Evolutionary conservation across 257 asterid species (phyloP).

Genomic region (Ilex aquifolium): DNA sequence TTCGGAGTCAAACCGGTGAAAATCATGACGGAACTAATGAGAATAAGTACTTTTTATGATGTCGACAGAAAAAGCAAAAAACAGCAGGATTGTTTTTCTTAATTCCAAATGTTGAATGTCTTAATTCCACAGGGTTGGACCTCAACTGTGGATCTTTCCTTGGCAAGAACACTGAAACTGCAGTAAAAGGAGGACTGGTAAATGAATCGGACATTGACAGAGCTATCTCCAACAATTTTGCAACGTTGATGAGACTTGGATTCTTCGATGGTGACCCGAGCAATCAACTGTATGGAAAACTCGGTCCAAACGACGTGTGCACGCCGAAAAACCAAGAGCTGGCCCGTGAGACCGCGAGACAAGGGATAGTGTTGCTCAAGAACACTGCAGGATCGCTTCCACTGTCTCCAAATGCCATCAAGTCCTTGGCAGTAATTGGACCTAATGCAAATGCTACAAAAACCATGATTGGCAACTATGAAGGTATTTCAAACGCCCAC

Average conservation of each 20-base stretch:
- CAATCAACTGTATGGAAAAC: constrained; percentile 56
- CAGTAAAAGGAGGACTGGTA: constrained; percentile 55
- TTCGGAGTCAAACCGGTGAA: too few species aligned
- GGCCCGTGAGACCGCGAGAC: constrained; percentile 81
- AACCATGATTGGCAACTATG: constrained; percentile 82
- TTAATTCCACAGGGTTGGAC: constrained; percentile 57
- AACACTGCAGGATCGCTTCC: constrained; percentile 63
- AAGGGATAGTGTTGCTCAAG: constrained; percentile 79
- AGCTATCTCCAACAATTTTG: constrained; percentile 65
- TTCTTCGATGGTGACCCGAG: constrained; percentile 88
- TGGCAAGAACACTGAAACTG: constrained; percentile 35
- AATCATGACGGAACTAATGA: too few species aligned
- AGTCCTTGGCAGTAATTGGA: constrained; percentile 76
- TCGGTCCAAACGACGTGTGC: constrained; percentile 87
- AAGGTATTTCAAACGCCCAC: constrained; percentile 29
- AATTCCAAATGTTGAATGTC: too few species aligned
- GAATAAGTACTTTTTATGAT: too few species aligned
- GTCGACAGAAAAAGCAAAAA: too few species aligned
- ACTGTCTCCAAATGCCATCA: constrained; percentile 42
- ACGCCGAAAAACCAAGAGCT: constrained; percentile 56
- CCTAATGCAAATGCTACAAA: constrained; percentile 64
- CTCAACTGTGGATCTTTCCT: constrained; percentile 70
- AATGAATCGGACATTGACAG: constrained; percentile 47
- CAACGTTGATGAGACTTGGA: constrained; percentile 76
- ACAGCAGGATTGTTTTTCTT: too few species aligned